Evolutionary conservation across 768 basidiomycete species (phyloP).

Genomic region (Suillus variegatus): DNA sequence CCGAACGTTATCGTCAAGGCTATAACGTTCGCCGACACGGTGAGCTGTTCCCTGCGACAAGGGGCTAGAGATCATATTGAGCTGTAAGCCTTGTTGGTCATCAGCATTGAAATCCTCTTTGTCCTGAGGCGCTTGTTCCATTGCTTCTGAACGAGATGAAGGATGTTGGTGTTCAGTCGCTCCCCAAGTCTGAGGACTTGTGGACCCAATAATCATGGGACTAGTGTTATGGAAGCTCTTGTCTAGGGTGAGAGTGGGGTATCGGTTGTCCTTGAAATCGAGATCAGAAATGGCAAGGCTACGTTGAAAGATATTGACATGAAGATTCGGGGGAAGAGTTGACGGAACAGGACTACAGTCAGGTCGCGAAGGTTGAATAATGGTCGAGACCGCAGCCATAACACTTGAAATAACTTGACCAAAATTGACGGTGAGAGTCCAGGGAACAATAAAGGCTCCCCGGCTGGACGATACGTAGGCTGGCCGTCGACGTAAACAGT

Average conservation of each 20-base stretch:
- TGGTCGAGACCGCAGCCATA: conserved; percentile 48
- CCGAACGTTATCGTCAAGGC: conserved; percentile 44
- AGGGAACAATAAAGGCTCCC: not conserved
- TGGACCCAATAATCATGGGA: conserved; percentile 31
- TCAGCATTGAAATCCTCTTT: conserved; percentile 15
- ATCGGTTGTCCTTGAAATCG: conserved; percentile 65
- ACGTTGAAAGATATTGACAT: conserved; percentile 49
- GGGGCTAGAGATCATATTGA: conserved; percentile 44
- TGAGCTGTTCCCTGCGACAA: conserved; percentile 44
- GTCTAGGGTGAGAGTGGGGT: conserved; percentile 38
- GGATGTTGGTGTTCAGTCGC: conserved; percentile 13
- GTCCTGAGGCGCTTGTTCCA: conserved; percentile 24
- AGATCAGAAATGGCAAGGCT: conserved; percentile 57
- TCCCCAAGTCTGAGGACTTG: conserved; percentile 30
- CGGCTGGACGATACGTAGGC: not conserved
- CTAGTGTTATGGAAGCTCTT: conserved; percentile 26
- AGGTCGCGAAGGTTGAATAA: conserved; percentile 48
- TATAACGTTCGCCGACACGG: conserved; percentile 53
- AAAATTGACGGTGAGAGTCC: conserved; percentile 4
- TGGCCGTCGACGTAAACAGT: not conserved
- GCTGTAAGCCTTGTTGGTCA: conserved; percentile 36
- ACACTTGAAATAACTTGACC: conserved; percentile 21
- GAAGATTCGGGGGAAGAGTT: conserved; percentile 33
- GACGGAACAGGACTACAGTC: conserved; percentile 31
- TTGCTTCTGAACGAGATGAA: conserved; percentile 20